A percentile compares a stretch with the other conserved stretches of the same genome.
Conservation (phyloP, 2,329 filamentous ascomycete species). For the Clarireedia sp. region DNA sequence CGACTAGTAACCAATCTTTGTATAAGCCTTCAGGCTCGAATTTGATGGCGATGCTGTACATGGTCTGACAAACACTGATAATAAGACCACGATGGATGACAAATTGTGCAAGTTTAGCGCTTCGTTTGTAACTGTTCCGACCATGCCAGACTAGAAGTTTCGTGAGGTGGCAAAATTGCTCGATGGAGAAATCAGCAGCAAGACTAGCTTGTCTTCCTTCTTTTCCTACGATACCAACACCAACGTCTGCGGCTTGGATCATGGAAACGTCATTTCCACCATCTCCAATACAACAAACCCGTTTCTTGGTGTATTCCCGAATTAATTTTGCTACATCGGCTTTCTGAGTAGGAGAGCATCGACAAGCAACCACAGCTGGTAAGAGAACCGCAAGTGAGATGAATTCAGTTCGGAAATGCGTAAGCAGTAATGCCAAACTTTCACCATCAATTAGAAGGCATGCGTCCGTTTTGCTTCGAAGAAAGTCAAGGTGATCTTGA, state of each 20-base stretch:
- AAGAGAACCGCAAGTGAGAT: slow-evolving; percentile 80
- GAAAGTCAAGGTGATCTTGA: slow-evolving; percentile 79
- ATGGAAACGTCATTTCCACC: slow-evolving; percentile 98
- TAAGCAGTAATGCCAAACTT: slow-evolving; percentile 74
- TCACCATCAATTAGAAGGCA: slow-evolving; percentile 94
- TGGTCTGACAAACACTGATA: slow-evolving; percentile 91
- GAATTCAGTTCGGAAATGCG: slow-evolving; percentile 75
- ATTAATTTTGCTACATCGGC: slow-evolving; percentile 89
- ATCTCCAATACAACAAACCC: slow-evolving; percentile 95
- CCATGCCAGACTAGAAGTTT: slow-evolving; percentile 99
- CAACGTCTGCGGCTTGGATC: slow-evolving; percentile 97
- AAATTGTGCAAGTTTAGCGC: slow-evolving; percentile 92
- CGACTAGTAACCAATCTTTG: slow-evolving; percentile 92
- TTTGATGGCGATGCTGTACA: slow-evolving; percentile 87
- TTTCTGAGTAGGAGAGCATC: slow-evolving; percentile 94
- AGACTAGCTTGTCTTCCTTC: slow-evolving; percentile 91
- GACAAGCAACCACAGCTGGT: slow-evolving; percentile 89
- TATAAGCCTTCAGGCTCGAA: slow-evolving; percentile 95
- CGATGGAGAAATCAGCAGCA: slow-evolving; percentile 93
- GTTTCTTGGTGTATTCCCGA: slow-evolving; percentile 83
- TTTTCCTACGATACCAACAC: slow-evolving; percentile 96
- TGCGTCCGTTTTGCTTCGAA: slow-evolving; percentile 77
- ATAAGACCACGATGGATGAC: slow-evolving; percentile 96
- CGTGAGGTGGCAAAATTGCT: slow-evolving; percentile 88
- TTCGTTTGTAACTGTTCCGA: slow-evolving; percentile 92